phyloP scores from a whole-genome alignment of 2,329 filamentous ascomycete genomes.

The Trichoderma arundinaceum region DNA sequence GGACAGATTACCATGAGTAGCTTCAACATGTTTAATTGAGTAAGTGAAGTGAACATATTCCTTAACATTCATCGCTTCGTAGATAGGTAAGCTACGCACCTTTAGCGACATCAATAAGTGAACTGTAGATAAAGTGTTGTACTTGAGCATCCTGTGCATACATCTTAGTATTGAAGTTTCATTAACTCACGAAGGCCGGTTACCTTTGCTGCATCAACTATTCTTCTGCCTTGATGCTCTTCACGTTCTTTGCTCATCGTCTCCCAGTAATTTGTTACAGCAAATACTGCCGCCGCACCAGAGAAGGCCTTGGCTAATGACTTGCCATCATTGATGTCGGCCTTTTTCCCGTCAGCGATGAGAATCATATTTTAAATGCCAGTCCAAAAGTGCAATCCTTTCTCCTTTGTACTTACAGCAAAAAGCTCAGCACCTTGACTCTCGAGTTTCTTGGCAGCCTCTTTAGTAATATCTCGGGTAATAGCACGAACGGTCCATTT shows the following conservation, averaged over 20 bases:
- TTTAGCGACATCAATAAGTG: too few species aligned
- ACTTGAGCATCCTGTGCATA: too few species aligned
- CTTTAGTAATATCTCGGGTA: conserved; percentile 8
- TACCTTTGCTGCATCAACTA: conserved; percentile 7
- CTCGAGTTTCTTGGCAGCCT: conserved; percentile 1
- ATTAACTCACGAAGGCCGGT: not conserved
- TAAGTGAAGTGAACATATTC: too few species aligned
- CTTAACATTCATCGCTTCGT: too few species aligned
- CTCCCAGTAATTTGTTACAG: conserved; percentile 12
- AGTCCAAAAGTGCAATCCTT: not conserved
- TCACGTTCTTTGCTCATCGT: conserved; percentile 8
- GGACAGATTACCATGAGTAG: not conserved
- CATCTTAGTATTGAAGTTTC: too few species aligned
- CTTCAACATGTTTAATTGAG: not conserved
- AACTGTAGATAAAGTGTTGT: too few species aligned
- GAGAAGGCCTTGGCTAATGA: conserved; percentile 9
- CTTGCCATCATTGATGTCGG: conserved; percentile 6
- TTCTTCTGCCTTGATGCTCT: conserved; percentile 5
- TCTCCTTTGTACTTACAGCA: not conserved
- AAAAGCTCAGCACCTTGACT: conserved; percentile 8
- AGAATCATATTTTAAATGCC: too few species aligned
- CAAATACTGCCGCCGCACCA: conserved; percentile 4
- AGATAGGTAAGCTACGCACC: too few species aligned
- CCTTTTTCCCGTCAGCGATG: not conserved
- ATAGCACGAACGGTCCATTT: conserved; percentile 13